phyloP scores from a whole-genome alignment of 306 rosid genomes.

The Senna siamea region DNA sequence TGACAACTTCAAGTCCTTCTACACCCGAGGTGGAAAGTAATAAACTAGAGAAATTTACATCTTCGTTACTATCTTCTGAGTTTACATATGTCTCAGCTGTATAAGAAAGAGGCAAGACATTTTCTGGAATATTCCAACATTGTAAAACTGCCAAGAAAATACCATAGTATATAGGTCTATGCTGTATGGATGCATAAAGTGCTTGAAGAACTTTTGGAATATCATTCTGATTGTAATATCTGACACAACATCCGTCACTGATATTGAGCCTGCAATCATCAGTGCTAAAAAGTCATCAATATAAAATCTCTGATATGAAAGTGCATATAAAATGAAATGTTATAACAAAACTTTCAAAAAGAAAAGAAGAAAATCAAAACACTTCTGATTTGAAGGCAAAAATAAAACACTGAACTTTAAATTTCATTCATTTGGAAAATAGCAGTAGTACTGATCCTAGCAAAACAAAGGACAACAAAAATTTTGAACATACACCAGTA shows the following conservation, averaged over 20 bases:
- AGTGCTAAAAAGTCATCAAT: conserved; percentile 38
- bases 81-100: conserved; percentile 39
- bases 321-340: conserved; percentile 17
- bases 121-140: conserved; percentile 74
- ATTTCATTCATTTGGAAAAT: conserved; percentile 26
- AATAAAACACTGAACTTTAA: conserved; percentile 32
- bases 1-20: conserved; percentile 35
- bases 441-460: conserved; percentile 31
- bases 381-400: conserved; percentile 13
- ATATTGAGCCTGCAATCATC: conserved; percentile 69
- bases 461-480: conserved; percentile 35
- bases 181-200: conserved; percentile 61
- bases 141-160: conserved; percentile 66
- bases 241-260: conserved; percentile 56
- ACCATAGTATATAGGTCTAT: conserved; percentile 58
- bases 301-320: conserved; percentile 25
- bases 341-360: conserved; percentile 7
- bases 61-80: conserved; percentile 41
- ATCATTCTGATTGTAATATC: conserved; percentile 80
- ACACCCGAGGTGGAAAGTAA: conserved; percentile 40
- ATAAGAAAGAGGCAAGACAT: conserved; percentile 48
- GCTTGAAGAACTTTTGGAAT: conserved; percentile 68
- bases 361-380: conserved; percentile 17
- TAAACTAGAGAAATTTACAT: conserved; percentile 32
- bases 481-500: conserved; percentile 85